These are phyloP conservation scores for Rhododendron williamsianum DNA, from an alignment of 148 eudicot genomes.

Conservation along the genomic window DNA sequence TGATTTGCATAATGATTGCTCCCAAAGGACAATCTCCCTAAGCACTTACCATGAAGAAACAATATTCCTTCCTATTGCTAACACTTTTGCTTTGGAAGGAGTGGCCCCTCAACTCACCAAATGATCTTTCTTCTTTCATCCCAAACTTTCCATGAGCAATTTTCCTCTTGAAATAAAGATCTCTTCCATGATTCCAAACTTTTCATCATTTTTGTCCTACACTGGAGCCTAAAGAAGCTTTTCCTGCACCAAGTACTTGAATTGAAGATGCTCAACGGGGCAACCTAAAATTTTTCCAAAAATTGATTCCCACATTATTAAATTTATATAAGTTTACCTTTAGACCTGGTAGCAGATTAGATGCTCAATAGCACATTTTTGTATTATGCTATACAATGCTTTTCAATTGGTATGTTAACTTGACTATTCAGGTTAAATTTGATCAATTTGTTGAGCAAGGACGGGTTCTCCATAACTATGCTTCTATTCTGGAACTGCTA, in stretches of 20 bases:
- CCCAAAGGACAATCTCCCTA: neutral
- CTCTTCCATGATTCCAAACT: neutral
- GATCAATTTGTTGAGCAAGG: conserved; percentile 98
- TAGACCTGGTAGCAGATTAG: neutral
- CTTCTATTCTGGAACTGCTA: conserved; percentile 89
- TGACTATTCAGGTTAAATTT: conserved; percentile 72
- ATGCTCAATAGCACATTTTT: neutral
- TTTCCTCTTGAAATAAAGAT: neutral
- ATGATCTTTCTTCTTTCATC: neutral
- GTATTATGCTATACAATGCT: neutral
- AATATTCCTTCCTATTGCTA: neutral
- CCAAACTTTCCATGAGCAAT: neutral
- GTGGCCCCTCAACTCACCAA: neutral
- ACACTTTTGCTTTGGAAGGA: neutral
- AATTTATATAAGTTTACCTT: neutral
- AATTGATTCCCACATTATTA: neutral
- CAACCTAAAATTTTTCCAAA: neutral
- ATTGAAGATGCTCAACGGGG: neutral
- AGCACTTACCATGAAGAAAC: neutral
- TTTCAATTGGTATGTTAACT: conserved; percentile 4
- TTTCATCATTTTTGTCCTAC: neutral
- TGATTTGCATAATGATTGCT: neutral
- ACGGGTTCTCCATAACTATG: conserved; percentile 89
- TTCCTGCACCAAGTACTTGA: neutral
- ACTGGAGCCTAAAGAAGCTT: neutral